Base-by-base conservation (phyloP, 2,329 filamentous ascomycete species). In the Ceratocystis destructans region DNA sequence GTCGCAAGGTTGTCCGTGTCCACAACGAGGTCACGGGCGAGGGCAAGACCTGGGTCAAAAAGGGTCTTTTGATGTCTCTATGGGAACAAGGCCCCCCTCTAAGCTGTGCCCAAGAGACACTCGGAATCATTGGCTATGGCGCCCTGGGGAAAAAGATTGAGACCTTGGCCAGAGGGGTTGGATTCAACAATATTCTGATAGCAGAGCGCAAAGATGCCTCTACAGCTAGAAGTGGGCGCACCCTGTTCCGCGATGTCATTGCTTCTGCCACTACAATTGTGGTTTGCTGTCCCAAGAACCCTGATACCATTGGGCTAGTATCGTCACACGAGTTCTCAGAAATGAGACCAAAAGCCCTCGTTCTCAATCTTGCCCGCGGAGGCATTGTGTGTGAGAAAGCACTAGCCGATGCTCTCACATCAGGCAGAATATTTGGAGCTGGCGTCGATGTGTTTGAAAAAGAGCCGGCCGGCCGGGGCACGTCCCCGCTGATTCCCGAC, bases 311-410 rank as follows among this genome's bases (percentile, higher is more conserved):
- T 2, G 67, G 68, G 10, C 66, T 72, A n/a, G 64, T 73, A n/a
- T 65, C 69, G 0, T 62, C 41, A 5, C 25, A 55, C 2, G 70
- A 72, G 61, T 67, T 72, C 5, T 44, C 31, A 5, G n/a, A 57
- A 12, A 70, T 72, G 71, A 67, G 70, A 10, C 53, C 61, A 10
- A 68, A 79, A 64, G 69, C 67, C 6, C 69, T 72, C 8, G 55
- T 72, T 31, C 61, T 72, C 62, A 73, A 72, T 66, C 68, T 70
- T 20, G 74, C 74, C 3, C 72, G 75, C 61, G 75, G 75, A 25
- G 73, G 72, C 33, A 73, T 73, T 48, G 70, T 76, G 25, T 72
- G 76, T 48, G 75, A 76, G 71, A 70, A 71, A n/a, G 74, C 74
- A 50, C 68, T 76, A 46, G 70, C 71, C n/a, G 69, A 71, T 12